Percentiles rank a stretch among this genome's conserved stretches.
Evolutionary conservation across 2,329 filamentous ascomycete genomes (phyloP).

Genomic region (Ceratocystis destructans): DNA sequence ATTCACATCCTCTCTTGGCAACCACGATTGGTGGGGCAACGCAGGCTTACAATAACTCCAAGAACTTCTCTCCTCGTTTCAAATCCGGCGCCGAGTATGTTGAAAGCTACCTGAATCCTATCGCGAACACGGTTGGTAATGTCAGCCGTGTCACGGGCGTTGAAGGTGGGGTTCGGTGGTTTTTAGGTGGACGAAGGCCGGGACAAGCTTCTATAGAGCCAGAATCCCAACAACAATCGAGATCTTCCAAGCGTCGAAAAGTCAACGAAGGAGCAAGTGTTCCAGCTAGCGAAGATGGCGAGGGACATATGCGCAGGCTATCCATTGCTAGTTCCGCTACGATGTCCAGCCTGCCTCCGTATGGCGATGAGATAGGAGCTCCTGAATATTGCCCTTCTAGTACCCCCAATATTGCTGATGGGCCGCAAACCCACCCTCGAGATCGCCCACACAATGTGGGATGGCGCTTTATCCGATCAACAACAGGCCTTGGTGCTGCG

Average conservation of each 20-base stretch:
- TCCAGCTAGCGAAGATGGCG: slow-evolving; percentile 21
- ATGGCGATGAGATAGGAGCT: slow-evolving; percentile 10
- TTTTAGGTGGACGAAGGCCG: slow-evolving; percentile 49
- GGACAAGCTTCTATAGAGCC: slow-evolving; percentile 33
- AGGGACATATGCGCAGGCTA: slow-evolving; percentile 23
- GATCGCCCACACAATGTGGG: slow-evolving; percentile 12
- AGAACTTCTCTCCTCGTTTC: slow-evolving; percentile 80
- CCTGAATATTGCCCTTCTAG: slow-evolving; percentile 22
- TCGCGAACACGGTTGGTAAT: slow-evolving; percentile 73
- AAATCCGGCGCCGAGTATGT: slow-evolving; percentile 84
- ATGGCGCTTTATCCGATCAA: slow-evolving; percentile 66
- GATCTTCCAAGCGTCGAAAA: slow-evolving; percentile 46
- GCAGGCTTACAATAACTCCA: slow-evolving; percentile 72
- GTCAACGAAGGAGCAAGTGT: slow-evolving; percentile 31
- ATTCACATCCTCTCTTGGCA: slow-evolving; percentile 73
- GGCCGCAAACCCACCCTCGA: slow-evolving; percentile 11
- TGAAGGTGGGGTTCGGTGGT: slow-evolving; percentile 75
- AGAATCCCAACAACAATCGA: slow-evolving; percentile 25
- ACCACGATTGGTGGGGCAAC: slow-evolving; percentile 74
- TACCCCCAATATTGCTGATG: slow-evolving; percentile 24
- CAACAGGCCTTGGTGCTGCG: slow-evolving; percentile 77
- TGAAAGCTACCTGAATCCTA: slow-evolving; percentile 72
- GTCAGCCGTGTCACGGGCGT: slow-evolving; percentile 78
- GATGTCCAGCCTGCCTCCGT: slow-evolving; percentile 7
- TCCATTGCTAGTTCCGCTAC: slow-evolving; percentile 17